Conservation (phyloP, 139 green algal species). For the Asterochloris sp. region DNA sequence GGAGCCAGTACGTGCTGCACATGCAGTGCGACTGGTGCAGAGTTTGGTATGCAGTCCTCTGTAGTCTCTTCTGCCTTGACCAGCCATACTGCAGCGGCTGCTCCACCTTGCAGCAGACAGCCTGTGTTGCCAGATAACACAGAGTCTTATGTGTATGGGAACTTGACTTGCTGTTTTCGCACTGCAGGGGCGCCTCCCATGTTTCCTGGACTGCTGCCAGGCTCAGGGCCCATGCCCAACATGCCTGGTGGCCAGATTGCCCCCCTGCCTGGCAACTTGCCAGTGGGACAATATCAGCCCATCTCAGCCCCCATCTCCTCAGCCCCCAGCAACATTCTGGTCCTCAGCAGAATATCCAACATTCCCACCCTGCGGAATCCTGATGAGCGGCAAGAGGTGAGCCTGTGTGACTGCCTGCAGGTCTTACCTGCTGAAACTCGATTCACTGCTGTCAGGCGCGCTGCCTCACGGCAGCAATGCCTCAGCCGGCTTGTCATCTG, state of each 20-base stretch:
- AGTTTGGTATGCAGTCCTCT: too few species aligned
- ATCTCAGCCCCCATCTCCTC: background rate
- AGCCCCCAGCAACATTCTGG: slow-evolving; percentile 48
- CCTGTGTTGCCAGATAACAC: background rate
- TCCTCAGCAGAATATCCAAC: slow-evolving; percentile 67
- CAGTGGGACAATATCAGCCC: background rate
- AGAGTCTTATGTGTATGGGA: background rate
- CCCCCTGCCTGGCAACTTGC: slow-evolving; percentile 13
- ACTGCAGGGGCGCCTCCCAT: slow-evolving; percentile 7
- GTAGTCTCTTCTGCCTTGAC: too few species aligned
- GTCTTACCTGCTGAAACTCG: too few species aligned
- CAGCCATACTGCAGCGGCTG: too few species aligned
- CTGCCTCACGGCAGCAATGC: too few species aligned
- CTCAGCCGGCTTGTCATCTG: too few species aligned
- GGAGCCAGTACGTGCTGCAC: too few species aligned
- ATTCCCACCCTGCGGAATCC: slow-evolving; percentile 38
- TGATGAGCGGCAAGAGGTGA: slow-evolving; percentile 25
- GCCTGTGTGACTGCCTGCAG: too few species aligned
- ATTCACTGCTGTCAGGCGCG: too few species aligned
- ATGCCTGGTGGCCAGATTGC: slow-evolving; percentile 20
- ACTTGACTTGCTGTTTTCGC: background rate
- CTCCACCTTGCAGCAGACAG: too few species aligned
- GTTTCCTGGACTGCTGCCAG: slow-evolving; percentile 25
- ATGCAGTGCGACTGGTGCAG: too few species aligned
- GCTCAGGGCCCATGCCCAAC: slow-evolving; percentile 16